phyloP scores from a whole-genome alignment of 225 moss, liverwort and hornwort species.

The Polytrichum commune region DNA sequence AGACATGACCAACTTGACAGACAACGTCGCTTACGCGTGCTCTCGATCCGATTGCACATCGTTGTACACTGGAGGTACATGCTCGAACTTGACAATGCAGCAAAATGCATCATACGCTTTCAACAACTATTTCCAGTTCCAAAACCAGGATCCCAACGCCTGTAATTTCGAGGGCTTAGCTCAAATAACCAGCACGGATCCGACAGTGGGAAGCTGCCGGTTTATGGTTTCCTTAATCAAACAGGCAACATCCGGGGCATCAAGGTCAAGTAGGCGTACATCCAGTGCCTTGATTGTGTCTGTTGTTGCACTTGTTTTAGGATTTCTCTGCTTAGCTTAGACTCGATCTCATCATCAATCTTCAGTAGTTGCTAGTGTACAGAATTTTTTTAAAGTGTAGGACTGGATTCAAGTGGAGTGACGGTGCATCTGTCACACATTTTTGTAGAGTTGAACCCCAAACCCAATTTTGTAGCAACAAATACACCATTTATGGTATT shows the following conservation, averaged over 20 bases:
- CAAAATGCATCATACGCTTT: conserved; percentile 48
- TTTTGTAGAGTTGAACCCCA: too few species aligned
- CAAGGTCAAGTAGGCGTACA: background rate
- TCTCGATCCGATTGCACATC: conserved; percentile 44
- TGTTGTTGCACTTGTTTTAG: conserved; percentile 3
- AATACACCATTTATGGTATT: too few species aligned
- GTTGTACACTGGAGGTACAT: conserved; percentile 22
- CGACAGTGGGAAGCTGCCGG: conserved; percentile 27
- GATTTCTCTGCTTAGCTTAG: conserved; percentile 17
- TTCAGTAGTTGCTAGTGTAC: conserved; percentile 6
- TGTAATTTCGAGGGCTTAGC: conserved; percentile 46
- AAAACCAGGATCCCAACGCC: conserved; percentile 43
- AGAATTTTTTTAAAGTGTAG: background rate
- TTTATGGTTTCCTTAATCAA: conserved; percentile 33
- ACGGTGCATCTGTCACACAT: too few species aligned
- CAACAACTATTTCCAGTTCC: conserved; percentile 50
- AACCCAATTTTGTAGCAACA: too few species aligned
- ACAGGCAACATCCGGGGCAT: conserved; percentile 8
- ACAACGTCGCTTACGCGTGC: conserved; percentile 41
- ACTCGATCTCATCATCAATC: conserved; percentile 3
- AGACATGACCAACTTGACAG: conserved; percentile 29
- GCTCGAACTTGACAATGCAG: conserved; percentile 17
- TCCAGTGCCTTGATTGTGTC: background rate
- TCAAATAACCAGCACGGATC: conserved; percentile 22
- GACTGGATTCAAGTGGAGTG: too few species aligned